Base-by-base conservation (phyloP, 2,329 filamentous ascomycete genomes). In the Monilinia vaccinii-corymbosi region DNA sequence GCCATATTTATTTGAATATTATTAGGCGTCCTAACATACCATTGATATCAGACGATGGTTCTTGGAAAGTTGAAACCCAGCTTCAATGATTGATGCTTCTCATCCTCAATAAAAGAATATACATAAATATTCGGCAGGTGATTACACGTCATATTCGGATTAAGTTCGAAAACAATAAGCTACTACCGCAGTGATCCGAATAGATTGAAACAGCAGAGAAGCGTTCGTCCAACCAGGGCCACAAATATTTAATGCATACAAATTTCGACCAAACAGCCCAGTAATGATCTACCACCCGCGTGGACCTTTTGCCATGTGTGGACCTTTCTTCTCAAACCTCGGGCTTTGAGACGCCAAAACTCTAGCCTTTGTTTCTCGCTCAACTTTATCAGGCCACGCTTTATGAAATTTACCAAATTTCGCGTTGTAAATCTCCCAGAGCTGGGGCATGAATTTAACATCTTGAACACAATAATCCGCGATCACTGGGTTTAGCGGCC, bases 391-490 rank as follows among this genome's bases (percentile, higher is more conserved):
- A 44, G 28, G 8, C 38, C 51, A 55, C 31, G 5, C 14, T 47
- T 13, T 34, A 18, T 34, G 21, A 10, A 38, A 8, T 13, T 28
- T n/a, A 28, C 4, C 31, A 21, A 63, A 8, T 25, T 64, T 65
- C 18, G 51, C 6, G 48, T 70, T 65, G 60, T 76, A 76, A 13
- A 68, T 16, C 7, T 58, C 49, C 66, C 71, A 74, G 2, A 81
- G 65, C 18, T 60, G 58, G 0, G 77, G 75, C 61, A 82, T 67
- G 38, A 73, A 69, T 3, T 66, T 47, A 1, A 82, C 75, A 63
- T 82, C 78, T 28, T 76, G 71, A 3, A 72, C 69, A 63, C 79
- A 81, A 67, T 82, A 83, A 0, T 64, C 14, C 25, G 69, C 58
- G 2, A 81, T 72, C 0, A 73, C 73, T 3, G 64, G 13, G 0